A percentile compares a stretch with the other conserved stretches of the same genome.
Conservation (phyloP, 306 rosid species). For the Lithocarpus polystachyus region DNA sequence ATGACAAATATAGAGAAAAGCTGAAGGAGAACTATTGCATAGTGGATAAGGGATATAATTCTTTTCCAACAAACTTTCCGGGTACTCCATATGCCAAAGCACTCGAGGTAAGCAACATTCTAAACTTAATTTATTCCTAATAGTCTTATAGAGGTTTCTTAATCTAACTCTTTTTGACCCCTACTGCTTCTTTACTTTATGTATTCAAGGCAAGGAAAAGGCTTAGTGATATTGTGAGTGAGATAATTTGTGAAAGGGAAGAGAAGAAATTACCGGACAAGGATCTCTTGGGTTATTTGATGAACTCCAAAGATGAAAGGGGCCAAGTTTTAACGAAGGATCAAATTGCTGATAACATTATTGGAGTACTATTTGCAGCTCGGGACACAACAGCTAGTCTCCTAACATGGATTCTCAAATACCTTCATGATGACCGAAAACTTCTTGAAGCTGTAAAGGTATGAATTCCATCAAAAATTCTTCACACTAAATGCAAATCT, state of each 20-base stretch:
- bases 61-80: slow-evolving; percentile 62
- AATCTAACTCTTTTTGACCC: slow-evolving; percentile 6
- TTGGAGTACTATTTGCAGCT: slow-evolving; percentile 91
- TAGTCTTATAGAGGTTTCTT: not conserved
- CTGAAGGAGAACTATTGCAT: slow-evolving; percentile 69
- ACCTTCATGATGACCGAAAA: slow-evolving; percentile 73
- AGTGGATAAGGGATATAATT: slow-evolving; percentile 84
- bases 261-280: slow-evolving; percentile 48
- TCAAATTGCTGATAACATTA: slow-evolving; percentile 85
- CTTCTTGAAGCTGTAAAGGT: slow-evolving; percentile 73
- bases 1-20: slow-evolving; percentile 44
- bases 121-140: not conserved
- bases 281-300: slow-evolving; percentile 61
- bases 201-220: slow-evolving; percentile 62
- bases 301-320: slow-evolving; percentile 54
- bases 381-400: slow-evolving; percentile 94
- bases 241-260: slow-evolving; percentile 61
- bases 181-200: slow-evolving; percentile 1
- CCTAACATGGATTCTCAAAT: slow-evolving; percentile 88
- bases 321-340: slow-evolving; percentile 45
- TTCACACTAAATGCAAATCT: slow-evolving; percentile 1
- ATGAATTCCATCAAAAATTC: not conserved
- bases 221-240: slow-evolving; percentile 58
- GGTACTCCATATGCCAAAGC: slow-evolving; percentile 84
- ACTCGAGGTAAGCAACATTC: slow-evolving; percentile 48